These are phyloP conservation scores for Aspergillus calidoustus DNA, from an alignment of 2,329 filamentous ascomycete species.

Conservation along the genomic window DNA sequence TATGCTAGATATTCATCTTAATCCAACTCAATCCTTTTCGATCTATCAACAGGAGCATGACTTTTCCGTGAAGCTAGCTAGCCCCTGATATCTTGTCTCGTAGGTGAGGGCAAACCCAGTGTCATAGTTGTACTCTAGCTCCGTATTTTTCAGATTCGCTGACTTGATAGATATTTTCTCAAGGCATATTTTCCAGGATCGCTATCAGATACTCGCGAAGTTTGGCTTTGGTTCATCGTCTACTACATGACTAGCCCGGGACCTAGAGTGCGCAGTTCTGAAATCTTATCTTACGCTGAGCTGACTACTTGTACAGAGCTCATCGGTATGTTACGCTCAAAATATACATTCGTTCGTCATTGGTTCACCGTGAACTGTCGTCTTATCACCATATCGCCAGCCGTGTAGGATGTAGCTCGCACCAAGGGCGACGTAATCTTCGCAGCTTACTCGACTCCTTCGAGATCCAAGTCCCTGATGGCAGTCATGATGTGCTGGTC, in stretches of 20 bases:
- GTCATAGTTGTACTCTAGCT: no score
- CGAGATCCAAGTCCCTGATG: constrained; percentile 30
- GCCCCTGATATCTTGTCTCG: no score
- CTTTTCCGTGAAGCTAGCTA: no score
- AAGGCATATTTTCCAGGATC: constrained; percentile 28
- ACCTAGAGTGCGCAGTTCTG: constrained; percentile 23
- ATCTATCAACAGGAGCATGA: no score
- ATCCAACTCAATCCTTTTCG: no score
- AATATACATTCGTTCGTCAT: constrained; percentile 29
- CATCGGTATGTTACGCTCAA: constrained; percentile 30
- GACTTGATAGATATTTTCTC: no score
- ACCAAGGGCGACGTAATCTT: constrained; percentile 32
- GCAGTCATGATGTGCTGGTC: constrained; percentile 35
- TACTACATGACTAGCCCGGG: constrained; percentile 35
- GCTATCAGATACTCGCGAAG: constrained; percentile 35
- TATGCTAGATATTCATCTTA: no score
- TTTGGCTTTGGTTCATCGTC: constrained; percentile 36
- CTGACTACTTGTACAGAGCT: constrained; percentile 22
- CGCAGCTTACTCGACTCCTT: constrained; percentile 39
- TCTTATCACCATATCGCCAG: constrained; percentile 31
- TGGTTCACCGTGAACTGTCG: constrained; percentile 32
- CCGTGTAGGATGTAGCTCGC: constrained; percentile 23
- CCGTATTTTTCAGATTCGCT: no score
- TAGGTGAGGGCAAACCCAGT: no score
- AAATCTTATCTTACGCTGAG: not conserved